These are phyloP conservation scores for Hyphopichia burtonii DNA, from an alignment of 1,139 yeast genomes.

Conservation along the genomic window DNA sequence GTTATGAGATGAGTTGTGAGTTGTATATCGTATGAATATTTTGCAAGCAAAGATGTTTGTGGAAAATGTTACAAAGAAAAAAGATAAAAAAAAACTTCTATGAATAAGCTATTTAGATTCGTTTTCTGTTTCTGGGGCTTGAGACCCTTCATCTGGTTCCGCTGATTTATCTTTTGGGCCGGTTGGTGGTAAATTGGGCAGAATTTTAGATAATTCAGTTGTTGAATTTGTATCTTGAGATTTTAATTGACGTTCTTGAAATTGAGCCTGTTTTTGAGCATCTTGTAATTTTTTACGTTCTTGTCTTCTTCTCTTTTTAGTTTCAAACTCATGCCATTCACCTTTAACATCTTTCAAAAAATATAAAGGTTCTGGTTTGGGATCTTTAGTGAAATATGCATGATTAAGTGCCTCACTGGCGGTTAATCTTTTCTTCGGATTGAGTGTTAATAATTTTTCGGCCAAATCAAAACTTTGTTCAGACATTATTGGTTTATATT, in stretches of 20 bases:
- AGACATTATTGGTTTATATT: conserved; percentile 47
- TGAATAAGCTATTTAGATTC: too few species aligned
- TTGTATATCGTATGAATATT: too few species aligned
- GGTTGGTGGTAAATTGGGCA: background rate
- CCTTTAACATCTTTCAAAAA: conserved; percentile 60
- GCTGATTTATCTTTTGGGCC: background rate
- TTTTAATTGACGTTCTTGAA: background rate
- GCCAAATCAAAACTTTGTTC: conserved; percentile 68
- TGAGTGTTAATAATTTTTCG: conserved; percentile 55
- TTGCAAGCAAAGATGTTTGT: background rate
- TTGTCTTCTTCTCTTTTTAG: conserved; percentile 75
- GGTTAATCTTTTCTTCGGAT: conserved; percentile 64
- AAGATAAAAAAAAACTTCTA: background rate
- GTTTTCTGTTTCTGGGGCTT: too few species aligned
- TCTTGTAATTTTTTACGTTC: conserved; percentile 49
- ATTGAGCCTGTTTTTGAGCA: conserved; percentile 2
- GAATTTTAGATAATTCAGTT: background rate
- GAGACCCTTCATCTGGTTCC: background rate
- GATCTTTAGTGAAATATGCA: conserved; percentile 69
- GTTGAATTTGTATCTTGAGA: conserved; percentile 1
- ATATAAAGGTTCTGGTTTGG: conserved; percentile 56
- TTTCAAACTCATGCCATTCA: conserved; percentile 98
- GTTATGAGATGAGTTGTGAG: too few species aligned
- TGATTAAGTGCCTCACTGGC: conserved; percentile 66
- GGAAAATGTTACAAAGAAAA: background rate